Conservation (phyloP, 2,329 filamentous ascomycete species). For the Nigrospora oryzae region DNA sequence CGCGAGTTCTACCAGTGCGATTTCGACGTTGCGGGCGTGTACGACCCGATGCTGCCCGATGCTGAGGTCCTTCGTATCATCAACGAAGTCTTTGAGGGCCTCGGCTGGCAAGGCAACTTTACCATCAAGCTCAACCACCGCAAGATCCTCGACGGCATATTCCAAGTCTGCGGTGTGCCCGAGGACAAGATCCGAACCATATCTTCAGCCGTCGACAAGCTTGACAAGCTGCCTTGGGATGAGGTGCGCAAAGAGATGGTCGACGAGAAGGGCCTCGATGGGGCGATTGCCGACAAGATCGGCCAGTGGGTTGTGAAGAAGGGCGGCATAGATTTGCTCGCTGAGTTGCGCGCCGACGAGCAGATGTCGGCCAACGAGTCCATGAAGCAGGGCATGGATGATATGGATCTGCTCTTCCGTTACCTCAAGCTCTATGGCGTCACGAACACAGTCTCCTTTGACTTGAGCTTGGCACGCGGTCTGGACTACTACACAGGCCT, state of each 20-base stretch:
- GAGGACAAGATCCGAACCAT: conserved; percentile 65
- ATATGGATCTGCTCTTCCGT: conserved; percentile 60
- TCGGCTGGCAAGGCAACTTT: conserved; percentile 60
- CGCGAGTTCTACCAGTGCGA: conserved; percentile 77
- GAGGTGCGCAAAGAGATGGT: conserved; percentile 72
- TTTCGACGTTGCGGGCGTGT: conserved; percentile 67
- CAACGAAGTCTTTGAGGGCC: conserved; percentile 62
- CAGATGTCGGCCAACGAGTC: conserved; percentile 52
- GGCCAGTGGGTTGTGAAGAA: conserved; percentile 63
- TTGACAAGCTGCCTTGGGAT: conserved; percentile 68
- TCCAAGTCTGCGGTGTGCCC: conserved; percentile 71
- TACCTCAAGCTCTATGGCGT: conserved; percentile 61
- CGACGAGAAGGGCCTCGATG: conserved; percentile 63
- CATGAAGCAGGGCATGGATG: conserved; percentile 59
- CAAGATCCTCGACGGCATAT: conserved; percentile 70
- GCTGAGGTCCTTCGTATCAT: conserved; percentile 65
- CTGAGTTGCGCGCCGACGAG: conserved; percentile 49
- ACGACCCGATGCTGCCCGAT: conserved; percentile 68
- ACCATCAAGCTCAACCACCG: conserved; percentile 78
- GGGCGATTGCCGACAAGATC: conserved; percentile 62
- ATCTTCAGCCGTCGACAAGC: conserved; percentile 69
- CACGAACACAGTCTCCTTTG: conserved; percentile 59
- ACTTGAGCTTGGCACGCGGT: conserved; percentile 65
- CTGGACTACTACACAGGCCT: conserved; percentile 70
- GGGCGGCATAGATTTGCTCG: conserved; percentile 56